Conservation (phyloP, 352 stramenopile species). For the Pythium guiyangense region DNA sequence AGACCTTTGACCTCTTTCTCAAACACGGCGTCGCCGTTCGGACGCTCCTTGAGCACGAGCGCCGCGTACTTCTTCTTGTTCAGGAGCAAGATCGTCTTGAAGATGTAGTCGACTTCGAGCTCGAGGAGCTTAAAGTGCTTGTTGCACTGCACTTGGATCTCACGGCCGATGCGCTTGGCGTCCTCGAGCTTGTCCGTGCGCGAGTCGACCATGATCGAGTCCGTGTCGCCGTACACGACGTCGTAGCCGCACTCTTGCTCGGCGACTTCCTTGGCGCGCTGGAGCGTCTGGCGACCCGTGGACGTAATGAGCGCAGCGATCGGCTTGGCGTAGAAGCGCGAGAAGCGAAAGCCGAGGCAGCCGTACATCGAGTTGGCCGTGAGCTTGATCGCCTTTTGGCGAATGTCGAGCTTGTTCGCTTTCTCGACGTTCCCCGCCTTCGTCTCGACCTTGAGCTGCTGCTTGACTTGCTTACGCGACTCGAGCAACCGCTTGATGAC, state of each 20-base stretch:
- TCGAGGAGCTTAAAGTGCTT: slow-evolving; percentile 99
- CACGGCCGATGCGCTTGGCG: slow-evolving; percentile 91
- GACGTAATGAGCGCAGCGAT: slow-evolving; percentile 99
- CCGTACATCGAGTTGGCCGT: slow-evolving; percentile 99
- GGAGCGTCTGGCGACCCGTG: slow-evolving; percentile 97
- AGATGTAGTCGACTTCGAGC: slow-evolving; percentile 99
- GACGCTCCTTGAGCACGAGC: slow-evolving; percentile 89
- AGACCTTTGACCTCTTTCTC: slow-evolving; percentile 98
- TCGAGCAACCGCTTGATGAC: slow-evolving; percentile 98
- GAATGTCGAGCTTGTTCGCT: slow-evolving; percentile 95
- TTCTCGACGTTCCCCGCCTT: slow-evolving; percentile 84
- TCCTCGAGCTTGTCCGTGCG: slow-evolving; percentile 91
- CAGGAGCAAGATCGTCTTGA: slow-evolving; percentile 98
- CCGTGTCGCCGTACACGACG: slow-evolving; percentile 99
- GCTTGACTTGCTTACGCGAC: slow-evolving; percentile 97
- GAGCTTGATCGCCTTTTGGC: slow-evolving; percentile 99
- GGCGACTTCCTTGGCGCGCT: slow-evolving; percentile 96
- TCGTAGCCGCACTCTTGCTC: slow-evolving; percentile 97
- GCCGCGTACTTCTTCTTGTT: slow-evolving; percentile 99
- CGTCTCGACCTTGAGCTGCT: slow-evolving; percentile 94
- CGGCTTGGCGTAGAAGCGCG: slow-evolving; percentile 97
- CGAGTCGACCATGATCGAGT: slow-evolving; percentile 99
- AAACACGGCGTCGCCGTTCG: slow-evolving; percentile 55
- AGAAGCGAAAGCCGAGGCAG: slow-evolving; percentile 98
- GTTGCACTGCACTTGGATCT: slow-evolving; percentile 98